Conservation (phyloP, 345 rosid species). For the Fremontodendron californicum region DNA sequence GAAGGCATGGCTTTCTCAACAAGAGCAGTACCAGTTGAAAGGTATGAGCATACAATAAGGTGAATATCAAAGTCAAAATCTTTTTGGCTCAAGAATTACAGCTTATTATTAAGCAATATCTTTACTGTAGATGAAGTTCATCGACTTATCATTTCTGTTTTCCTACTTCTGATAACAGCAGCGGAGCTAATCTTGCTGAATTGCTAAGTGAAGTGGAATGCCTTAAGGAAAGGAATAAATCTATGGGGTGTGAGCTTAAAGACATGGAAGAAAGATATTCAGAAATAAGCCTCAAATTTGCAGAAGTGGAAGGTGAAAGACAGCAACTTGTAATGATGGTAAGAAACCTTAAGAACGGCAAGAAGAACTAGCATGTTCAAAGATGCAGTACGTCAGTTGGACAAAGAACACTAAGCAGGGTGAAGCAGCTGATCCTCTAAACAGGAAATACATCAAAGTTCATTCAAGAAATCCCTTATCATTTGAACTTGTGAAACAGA, state of each 20-base stretch:
- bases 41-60: conserved; percentile 29
- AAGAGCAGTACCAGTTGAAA: conserved; percentile 23
- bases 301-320: conserved; percentile 95
- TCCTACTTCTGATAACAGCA: conserved; percentile 17
- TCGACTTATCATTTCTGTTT: neutral
- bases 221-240: conserved; percentile 57
- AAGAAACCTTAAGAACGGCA: conserved; percentile 70
- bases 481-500: neutral
- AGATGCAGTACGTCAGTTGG: neutral
- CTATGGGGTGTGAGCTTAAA: conserved; percentile 79
- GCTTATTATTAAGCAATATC: conserved; percentile 6
- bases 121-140: neutral
- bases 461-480: conserved; percentile 1
- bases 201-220: conserved; percentile 40
- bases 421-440: conserved; percentile 16
- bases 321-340: conserved; percentile 84
- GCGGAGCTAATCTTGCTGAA: conserved; percentile 33
- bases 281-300: conserved; percentile 85
- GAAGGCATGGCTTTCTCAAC: neutral
- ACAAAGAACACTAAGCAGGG: neutral
- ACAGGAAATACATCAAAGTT: conserved; percentile 10
- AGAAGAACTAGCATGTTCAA: conserved; percentile 42
- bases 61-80: neutral
- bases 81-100: neutral
- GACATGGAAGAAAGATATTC: conserved; percentile 94